Evolutionary conservation across 1,284 basidiomycete species (phyloP).

Genomic region (Melampsora occidentalis): DNA sequence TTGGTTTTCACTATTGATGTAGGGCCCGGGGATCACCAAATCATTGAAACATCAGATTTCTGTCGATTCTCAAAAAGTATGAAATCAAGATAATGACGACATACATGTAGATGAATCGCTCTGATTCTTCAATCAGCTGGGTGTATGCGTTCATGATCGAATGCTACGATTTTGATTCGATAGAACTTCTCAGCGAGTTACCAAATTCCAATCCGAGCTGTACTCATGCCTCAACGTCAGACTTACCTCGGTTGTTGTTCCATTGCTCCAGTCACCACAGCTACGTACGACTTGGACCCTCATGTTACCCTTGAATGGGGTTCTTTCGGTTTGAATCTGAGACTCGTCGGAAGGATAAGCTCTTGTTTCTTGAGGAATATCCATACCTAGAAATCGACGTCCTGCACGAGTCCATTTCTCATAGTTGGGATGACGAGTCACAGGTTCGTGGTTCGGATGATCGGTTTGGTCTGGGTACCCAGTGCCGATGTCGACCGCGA

Average conservation of each 20-base stretch:
- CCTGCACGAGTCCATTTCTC: constrained; percentile 59
- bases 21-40: background rate
- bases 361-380: constrained; percentile 35
- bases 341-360: constrained; percentile 43
- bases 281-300: constrained; percentile 75
- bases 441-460: constrained; percentile 56
- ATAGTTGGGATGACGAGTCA: constrained; percentile 66
- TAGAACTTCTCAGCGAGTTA: no score
- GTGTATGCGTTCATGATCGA: constrained; percentile 61
- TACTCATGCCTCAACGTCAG: background rate
- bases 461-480: constrained; percentile 67
- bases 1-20: constrained; percentile 69
- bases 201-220: no score
- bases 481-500: constrained; percentile 68
- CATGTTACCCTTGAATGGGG: constrained; percentile 47
- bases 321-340: constrained; percentile 29
- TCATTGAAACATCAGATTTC: background rate
- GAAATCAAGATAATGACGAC: constrained; percentile 49
- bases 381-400: constrained; percentile 29
- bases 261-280: constrained; percentile 86
- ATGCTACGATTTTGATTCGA: constrained; percentile 43
- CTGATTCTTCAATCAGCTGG: constrained; percentile 74
- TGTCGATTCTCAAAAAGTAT: background rate
- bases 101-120: constrained; percentile 86
- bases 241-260: constrained; percentile 63